Evolutionary conservation across 495 filamentous ascomycete genomes (phyloP).

Genomic region (Entonaema liquescens): DNA sequence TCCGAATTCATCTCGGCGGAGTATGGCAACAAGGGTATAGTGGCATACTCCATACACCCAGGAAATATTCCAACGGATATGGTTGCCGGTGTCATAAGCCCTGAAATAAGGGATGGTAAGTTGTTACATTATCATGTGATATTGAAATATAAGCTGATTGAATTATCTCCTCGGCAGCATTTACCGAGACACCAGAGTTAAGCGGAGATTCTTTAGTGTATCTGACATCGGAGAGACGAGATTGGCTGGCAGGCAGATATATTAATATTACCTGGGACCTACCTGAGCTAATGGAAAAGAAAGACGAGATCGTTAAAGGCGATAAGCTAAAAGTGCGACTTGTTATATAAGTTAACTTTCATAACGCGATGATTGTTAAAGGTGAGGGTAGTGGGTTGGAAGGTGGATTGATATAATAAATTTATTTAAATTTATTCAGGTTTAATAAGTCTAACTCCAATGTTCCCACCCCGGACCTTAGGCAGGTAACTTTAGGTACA

Average conservation of each 20-base stretch:
- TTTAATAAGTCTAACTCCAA: no score
- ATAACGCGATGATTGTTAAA: no score
- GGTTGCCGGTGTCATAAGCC: slow-evolving; percentile 25
- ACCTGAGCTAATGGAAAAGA: slow-evolving; percentile 52
- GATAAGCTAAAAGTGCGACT: slow-evolving; percentile 59
- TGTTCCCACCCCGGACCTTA: no score
- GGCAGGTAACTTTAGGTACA: no score
- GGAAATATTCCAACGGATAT: slow-evolving; percentile 60
- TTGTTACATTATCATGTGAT: not conserved
- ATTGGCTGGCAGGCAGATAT: slow-evolving; percentile 64
- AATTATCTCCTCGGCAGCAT: slow-evolving; percentile 32
- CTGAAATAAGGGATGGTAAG: slow-evolving; percentile 37
- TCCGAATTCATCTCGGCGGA: slow-evolving; percentile 56
- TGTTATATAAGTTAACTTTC: slow-evolving; percentile 34
- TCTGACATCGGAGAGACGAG: slow-evolving; percentile 55
- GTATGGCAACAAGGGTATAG: slow-evolving; percentile 56
- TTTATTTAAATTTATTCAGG: no score
- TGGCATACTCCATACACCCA: slow-evolving; percentile 60
- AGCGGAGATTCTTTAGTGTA: slow-evolving; percentile 59
- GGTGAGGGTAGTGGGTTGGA: no score
- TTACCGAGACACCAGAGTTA: slow-evolving; percentile 56
- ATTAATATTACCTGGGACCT: slow-evolving; percentile 59
- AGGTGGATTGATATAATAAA: no score
- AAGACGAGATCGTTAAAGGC: slow-evolving; percentile 56
- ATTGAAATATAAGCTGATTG: slow-evolving; percentile 3